Percentiles rank a stretch among this genome's conserved stretches.
Evolutionary conservation across 345 rosid species (phyloP).

Genomic region (Moricandia arvensis): DNA sequence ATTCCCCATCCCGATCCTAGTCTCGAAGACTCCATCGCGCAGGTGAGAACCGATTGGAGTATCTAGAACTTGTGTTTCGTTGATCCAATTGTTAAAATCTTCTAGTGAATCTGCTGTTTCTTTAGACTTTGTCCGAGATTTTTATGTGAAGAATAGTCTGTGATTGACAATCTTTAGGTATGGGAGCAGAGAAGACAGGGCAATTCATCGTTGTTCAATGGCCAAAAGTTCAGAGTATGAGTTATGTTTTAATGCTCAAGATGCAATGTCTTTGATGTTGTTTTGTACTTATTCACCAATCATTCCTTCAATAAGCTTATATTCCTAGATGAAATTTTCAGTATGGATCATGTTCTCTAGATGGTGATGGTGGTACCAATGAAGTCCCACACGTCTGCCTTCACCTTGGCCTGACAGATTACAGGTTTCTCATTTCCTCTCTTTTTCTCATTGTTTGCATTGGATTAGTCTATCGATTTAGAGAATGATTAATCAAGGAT

Average conservation of each 20-base stretch:
- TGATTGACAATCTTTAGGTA: too few species aligned
- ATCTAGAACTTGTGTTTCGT: too few species aligned
- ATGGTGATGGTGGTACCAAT: constrained; percentile 38
- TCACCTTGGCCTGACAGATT: constrained; percentile 84
- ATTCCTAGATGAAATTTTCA: constrained; percentile 32
- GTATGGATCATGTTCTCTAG: constrained; percentile 74
- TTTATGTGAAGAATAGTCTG: too few species aligned
- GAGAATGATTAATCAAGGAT: too few species aligned
- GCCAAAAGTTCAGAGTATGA: constrained; percentile 85
- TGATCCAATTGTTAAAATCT: too few species aligned
- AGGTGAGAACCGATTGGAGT: constrained; percentile 61
- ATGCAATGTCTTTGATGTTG: too few species aligned
- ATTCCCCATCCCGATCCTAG: constrained; percentile 56
- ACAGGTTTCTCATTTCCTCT: constrained; percentile 52
- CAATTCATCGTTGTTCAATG: constrained; percentile 68
- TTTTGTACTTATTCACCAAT: too few species aligned
- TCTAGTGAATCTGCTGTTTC: too few species aligned
- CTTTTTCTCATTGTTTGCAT: not conserved
- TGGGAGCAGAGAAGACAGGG: constrained; percentile 64
- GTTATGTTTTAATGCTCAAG: too few species aligned
- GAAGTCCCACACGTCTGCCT: constrained; percentile 50
- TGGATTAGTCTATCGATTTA: too few species aligned
- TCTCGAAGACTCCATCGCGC: constrained; percentile 61
- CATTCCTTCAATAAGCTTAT: constrained; percentile 3
- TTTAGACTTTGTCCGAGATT: too few species aligned